These are phyloP conservation scores for Porphyrellus cyaneotinctus DNA, from an alignment of 768 basidiomycete genomes.

Conservation along the genomic window DNA sequence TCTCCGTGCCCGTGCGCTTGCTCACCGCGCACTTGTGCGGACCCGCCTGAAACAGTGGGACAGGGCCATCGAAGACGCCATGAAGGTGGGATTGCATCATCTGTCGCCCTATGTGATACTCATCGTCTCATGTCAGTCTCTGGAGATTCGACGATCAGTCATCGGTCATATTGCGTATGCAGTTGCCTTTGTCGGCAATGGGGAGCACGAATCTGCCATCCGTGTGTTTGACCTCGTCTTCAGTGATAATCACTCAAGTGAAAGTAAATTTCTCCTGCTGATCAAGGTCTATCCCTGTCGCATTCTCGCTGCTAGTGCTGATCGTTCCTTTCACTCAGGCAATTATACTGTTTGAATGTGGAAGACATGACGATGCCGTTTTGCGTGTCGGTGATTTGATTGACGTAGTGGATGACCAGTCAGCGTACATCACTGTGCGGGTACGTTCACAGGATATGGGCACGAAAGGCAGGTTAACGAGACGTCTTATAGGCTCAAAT, in stretches of 20 bases:
- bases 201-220: too few species aligned
- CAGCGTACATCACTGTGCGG: background rate
- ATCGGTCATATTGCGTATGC: constrained; percentile 1
- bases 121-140: background rate
- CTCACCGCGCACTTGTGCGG: constrained; percentile 2
- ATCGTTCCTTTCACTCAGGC: background rate
- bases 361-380: constrained; percentile 5
- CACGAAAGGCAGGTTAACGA: background rate
- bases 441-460: background rate
- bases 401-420: background rate
- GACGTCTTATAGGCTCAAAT: constrained; percentile 5
- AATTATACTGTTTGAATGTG: too few species aligned
- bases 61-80: background rate
- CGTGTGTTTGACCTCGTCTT: constrained; percentile 14
- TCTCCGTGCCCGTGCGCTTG: background rate
- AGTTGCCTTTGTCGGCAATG: background rate
- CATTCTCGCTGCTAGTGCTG: rapidly evolving
- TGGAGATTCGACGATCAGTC: background rate
- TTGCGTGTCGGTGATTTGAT: too few species aligned
- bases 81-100: background rate
- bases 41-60: background rate
- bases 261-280: constrained; percentile 7
- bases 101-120: background rate
- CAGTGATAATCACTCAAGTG: background rate
- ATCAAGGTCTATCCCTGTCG: constrained; percentile 3